These are phyloP conservation scores for Pouteria campechiana DNA, from an alignment of 179 eudicot species.

Conservation along the genomic window DNA sequence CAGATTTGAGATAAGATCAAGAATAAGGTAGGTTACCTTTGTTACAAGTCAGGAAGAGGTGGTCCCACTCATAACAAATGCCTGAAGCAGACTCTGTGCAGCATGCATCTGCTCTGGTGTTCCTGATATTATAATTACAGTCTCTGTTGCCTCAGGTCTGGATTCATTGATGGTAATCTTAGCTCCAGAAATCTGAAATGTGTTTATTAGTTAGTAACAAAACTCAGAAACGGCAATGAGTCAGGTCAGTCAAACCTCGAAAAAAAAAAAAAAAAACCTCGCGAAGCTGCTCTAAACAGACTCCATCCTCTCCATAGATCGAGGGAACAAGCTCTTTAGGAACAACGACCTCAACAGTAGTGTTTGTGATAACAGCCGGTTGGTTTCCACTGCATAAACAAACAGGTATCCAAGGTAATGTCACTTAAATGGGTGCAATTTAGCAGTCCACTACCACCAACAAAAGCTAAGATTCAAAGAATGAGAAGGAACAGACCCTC, in stretches of 20 bases:
- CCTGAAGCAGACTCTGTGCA: slow-evolving; percentile 96
- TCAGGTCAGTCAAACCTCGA: no score
- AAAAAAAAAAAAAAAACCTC: slow-evolving; percentile 76
- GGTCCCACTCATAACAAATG: slow-evolving; percentile 72
- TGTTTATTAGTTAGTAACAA: no score
- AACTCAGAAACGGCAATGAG: no score
- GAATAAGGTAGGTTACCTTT: no score
- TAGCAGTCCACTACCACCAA: no score
- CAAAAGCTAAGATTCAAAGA: neutral
- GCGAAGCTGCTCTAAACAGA: slow-evolving; percentile 72
- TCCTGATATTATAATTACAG: slow-evolving; percentile 74
- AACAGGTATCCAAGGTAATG: no score
- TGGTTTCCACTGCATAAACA: slow-evolving; percentile 64
- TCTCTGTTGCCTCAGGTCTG: slow-evolving; percentile 73
- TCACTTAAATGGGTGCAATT: no score
- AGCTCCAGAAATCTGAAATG: slow-evolving; percentile 87
- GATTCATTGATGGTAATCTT: slow-evolving; percentile 65
- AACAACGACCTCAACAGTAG: slow-evolving; percentile 85
- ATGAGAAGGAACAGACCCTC: slow-evolving; percentile 59
- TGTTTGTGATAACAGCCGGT: slow-evolving; percentile 64
- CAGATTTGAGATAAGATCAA: no score
- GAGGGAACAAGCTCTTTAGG: slow-evolving; percentile 77
- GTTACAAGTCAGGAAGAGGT: slow-evolving; percentile 41
- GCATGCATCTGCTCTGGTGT: slow-evolving; percentile 95
- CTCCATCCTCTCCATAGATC: slow-evolving; percentile 90